Conservation (phyloP, 2,329 filamentous ascomycete genomes). For the Hirsutella thompsonii region DNA sequence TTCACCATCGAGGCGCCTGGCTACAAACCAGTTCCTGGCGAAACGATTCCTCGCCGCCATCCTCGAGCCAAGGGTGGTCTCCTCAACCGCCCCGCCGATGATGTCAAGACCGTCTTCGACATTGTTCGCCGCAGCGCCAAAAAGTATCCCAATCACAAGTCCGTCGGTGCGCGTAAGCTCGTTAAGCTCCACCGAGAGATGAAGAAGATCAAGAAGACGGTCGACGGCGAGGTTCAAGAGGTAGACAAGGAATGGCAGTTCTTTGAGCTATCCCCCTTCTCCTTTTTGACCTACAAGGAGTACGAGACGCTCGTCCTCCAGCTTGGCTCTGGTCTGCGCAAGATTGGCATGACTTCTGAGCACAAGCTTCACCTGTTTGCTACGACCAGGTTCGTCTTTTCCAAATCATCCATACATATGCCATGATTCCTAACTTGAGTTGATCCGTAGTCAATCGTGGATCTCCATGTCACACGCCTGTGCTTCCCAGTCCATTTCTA, state of each 20-base stretch:
- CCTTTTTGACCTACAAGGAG: conserved; percentile 66
- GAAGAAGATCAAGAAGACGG: conserved; percentile 80
- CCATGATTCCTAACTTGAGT: not conserved
- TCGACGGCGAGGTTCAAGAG: conserved; percentile 67
- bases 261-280: conserved; percentile 70
- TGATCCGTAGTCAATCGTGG: conserved; percentile 56
- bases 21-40: conserved; percentile 57
- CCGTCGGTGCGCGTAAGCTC: conserved; percentile 59
- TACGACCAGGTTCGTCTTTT: conserved; percentile 52
- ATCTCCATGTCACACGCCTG: conserved; percentile 64
- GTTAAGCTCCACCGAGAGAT: conserved; percentile 69
- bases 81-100: conserved; percentile 49
- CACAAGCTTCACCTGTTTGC: conserved; percentile 73
- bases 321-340: conserved; percentile 60
- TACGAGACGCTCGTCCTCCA: conserved; percentile 59
- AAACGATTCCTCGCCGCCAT: conserved; percentile 74
- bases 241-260: conserved; percentile 87
- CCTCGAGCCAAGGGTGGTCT: conserved; percentile 58
- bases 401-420: conserved; percentile 1
- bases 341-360: conserved; percentile 54
- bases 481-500: conserved; percentile 75
- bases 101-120: conserved; percentile 67
- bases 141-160: conserved; percentile 48
- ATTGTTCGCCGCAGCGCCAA: conserved; percentile 58
- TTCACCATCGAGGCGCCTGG: conserved; percentile 64